Conservation (phyloP, 1,139 yeast species). For the Yamadazyma epiphylla region DNA sequence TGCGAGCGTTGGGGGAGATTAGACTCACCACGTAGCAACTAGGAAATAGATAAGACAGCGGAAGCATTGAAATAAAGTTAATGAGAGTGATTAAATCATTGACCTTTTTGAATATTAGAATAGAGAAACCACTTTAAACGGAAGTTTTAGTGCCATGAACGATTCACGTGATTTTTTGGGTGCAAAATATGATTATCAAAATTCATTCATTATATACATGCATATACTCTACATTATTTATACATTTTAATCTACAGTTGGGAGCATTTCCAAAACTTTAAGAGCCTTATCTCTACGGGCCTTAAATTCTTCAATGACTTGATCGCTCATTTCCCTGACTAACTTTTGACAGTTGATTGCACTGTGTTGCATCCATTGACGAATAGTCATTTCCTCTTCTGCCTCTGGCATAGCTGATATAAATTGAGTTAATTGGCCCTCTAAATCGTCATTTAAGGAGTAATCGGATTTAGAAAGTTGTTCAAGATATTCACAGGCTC, state of each 20-base stretch:
- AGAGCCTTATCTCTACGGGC: conserved; percentile 43
- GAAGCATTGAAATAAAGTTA: too few species aligned
- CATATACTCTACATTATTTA: too few species aligned
- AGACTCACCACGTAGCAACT: too few species aligned
- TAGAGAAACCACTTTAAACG: too few species aligned
- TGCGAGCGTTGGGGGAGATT: too few species aligned
- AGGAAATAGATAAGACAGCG: too few species aligned
- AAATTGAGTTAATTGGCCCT: conserved; percentile 61
- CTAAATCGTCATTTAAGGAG: conserved; percentile 51
- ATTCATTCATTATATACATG: too few species aligned
- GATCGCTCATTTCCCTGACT: conserved; percentile 42
- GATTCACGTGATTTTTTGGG: too few species aligned
- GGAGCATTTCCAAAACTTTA: conserved; percentile 19
- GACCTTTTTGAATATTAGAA: too few species aligned
- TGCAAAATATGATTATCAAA: too few species aligned
- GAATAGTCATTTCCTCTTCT: conserved; percentile 65
- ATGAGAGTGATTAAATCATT: too few species aligned
- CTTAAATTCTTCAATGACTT: conserved; percentile 41
- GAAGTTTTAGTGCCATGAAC: too few species aligned
- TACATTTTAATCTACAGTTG: conserved; percentile 17
- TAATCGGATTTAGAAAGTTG: conserved; percentile 20
- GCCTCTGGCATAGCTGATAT: conserved; percentile 66
- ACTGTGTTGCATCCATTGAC: conserved; percentile 61
- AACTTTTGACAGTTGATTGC: conserved; percentile 38
- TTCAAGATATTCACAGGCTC: conserved; percentile 31